Evolutionary conservation across 805 yeast species (phyloP).

Genomic region (Nakazawaea wickerhamii): DNA sequence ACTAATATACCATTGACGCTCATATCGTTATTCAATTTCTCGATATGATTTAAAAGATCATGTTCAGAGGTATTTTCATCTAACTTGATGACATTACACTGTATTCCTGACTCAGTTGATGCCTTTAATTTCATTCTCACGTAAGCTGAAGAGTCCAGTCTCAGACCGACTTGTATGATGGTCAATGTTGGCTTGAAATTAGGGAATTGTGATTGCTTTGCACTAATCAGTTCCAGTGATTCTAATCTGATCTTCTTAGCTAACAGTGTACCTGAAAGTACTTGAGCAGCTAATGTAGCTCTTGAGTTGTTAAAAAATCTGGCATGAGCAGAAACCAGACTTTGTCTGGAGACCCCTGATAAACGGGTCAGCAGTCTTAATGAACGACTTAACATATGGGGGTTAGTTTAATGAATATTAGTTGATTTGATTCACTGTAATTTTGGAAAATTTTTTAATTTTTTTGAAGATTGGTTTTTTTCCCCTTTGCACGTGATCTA

Average conservation of each 20-base stretch:
- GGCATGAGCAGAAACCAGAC: neutral
- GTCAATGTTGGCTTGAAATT: constrained; percentile 71
- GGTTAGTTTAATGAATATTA: too few relatives aligned
- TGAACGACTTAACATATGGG: neutral
- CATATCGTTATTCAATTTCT: constrained; percentile 64
- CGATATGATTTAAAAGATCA: constrained; percentile 53
- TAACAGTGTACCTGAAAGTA: constrained; percentile 42
- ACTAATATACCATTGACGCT: constrained; percentile 81
- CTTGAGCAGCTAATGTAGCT: constrained; percentile 21
- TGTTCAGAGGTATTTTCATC: constrained; percentile 57
- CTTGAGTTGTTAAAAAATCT: constrained; percentile 16
- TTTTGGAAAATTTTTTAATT: too few relatives aligned
- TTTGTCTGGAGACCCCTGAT: neutral
- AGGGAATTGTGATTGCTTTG: constrained; percentile 35
- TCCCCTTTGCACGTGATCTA: too few relatives aligned
- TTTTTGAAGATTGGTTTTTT: too few relatives aligned
- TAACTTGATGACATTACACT: constrained; percentile 59
- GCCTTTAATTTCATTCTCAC: constrained; percentile 90
- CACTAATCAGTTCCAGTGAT: constrained; percentile 36
- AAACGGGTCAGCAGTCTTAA: neutral
- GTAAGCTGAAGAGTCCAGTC: constrained; percentile 89
- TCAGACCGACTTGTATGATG: constrained; percentile 82
- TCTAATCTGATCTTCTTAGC: constrained; percentile 40
- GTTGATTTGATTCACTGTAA: too few relatives aligned
- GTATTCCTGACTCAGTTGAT: constrained; percentile 75